Evolutionary conservation across 202 grass and related monocot genomes (phyloP).

Genomic region (Elaeis oleifera): DNA sequence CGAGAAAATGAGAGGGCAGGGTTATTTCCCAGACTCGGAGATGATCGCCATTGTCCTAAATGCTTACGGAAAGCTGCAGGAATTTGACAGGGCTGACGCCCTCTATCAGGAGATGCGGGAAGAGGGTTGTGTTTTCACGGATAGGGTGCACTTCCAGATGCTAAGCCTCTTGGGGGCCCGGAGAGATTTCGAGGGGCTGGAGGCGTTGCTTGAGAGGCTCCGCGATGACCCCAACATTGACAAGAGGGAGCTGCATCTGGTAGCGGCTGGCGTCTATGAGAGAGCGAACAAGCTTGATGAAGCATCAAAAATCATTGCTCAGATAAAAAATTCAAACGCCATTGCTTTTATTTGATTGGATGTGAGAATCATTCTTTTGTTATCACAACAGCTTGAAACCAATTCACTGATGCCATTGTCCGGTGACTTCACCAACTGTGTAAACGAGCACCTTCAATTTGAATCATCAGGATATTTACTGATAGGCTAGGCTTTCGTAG

Average conservation of each 20-base stretch:
- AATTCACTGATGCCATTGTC: too few species aligned
- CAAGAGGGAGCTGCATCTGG: conserved; percentile 76
- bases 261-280: conserved; percentile 55
- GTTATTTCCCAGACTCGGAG: conserved; percentile 65
- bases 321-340: conserved; percentile 38
- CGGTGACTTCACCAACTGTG: too few species aligned
- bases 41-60: conserved; percentile 72
- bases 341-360: not conserved
- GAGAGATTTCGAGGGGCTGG: conserved; percentile 62
- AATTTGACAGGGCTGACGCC: conserved; percentile 48
- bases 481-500: too few species aligned
- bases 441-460: too few species aligned
- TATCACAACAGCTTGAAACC: too few species aligned
- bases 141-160: conserved; percentile 96
- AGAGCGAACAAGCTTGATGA: conserved; percentile 65
- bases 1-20: conserved; percentile 55
- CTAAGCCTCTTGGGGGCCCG: conserved; percentile 69
- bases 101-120: conserved; percentile 56
- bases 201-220: conserved; percentile 45
- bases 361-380: too few species aligned
- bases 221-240: conserved; percentile 62
- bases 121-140: conserved; percentile 77
- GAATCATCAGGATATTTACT: too few species aligned
- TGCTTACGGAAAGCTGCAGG: conserved; percentile 72
- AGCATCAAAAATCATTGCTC: conserved; percentile 48